A percentile compares a stretch with the other conserved stretches of the same genome.
phyloP scores from a whole-genome alignment of 2,329 filamentous ascomycete species.

The Penicillium sp. region DNA sequence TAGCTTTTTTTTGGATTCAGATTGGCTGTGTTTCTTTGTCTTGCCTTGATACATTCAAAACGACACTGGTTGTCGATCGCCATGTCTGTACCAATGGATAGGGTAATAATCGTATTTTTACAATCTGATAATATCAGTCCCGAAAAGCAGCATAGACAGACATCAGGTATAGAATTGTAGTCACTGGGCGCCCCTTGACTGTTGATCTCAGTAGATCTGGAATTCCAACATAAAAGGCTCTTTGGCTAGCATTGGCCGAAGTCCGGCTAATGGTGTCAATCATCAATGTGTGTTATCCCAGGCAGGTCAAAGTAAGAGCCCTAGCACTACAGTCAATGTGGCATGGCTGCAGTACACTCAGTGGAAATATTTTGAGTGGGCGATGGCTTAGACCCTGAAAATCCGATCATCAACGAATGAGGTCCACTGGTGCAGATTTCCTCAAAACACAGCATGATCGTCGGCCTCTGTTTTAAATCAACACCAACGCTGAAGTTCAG shows the following conservation, averaged over 20 bases:
- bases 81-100: no score
- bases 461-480: not conserved
- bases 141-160: not conserved
- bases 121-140: no score
- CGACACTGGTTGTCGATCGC: no score
- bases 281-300: not conserved
- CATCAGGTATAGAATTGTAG: not conserved
- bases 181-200: not conserved
- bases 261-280: not conserved
- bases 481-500: not conserved
- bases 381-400: not conserved
- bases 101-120: no score
- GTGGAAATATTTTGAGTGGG: not conserved
- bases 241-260: not conserved
- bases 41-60: no score
- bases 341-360: not conserved
- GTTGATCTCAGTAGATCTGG: not conserved
- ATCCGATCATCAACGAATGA: not conserved
- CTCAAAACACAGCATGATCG: not conserved
- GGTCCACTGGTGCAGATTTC: not conserved
- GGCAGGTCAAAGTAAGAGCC: not conserved
- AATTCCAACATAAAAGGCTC: not conserved
- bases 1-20: no score
- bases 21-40: no score
- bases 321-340: not conserved